phyloP scores from a whole-genome alignment of 2,329 filamentous ascomycete genomes.

The Raffaelea deltoideospora region DNA sequence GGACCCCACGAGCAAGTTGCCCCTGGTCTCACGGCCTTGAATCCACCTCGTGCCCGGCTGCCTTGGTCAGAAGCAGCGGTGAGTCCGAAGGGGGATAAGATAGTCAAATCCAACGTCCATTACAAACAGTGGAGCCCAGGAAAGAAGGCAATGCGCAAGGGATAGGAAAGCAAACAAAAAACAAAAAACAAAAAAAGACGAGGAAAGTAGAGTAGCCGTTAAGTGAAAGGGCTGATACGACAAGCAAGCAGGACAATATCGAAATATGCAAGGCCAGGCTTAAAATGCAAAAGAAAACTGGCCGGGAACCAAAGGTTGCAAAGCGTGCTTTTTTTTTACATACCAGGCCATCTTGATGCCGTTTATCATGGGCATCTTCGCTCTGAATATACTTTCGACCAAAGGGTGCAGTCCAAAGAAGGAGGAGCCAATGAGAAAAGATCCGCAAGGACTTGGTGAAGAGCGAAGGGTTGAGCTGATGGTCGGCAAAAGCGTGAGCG shows the following conservation, averaged over 20 bases:
- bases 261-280: neutral
- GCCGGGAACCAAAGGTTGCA: slow-evolving; percentile 3
- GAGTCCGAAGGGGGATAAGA: no score
- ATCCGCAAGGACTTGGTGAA: neutral
- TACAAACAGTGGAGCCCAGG: neutral
- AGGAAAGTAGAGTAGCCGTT: slow-evolving; percentile 4
- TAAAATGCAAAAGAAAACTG: slow-evolving; percentile 2
- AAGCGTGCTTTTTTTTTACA: no score
- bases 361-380: slow-evolving; percentile 51
- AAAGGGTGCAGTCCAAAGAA: neutral
- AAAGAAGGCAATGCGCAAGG: neutral
- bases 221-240: neutral
- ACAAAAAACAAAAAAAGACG: slow-evolving; percentile 2
- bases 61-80: no score
- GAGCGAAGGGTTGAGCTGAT: neutral
- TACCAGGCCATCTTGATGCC: slow-evolving; percentile 63
- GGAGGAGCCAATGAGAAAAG: neutral
- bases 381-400: no score
- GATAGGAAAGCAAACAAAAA: neutral
- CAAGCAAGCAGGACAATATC: neutral
- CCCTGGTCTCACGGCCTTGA: neutral
- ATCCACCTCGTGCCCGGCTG: neutral
- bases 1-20: neutral
- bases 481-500: neutral
- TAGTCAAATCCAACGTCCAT: neutral